Percentiles rank a stretch among this genome's conserved stretches.
Conservation (phyloP, 352 stramenopile species). For the Globisporangium spinosum region DNA sequence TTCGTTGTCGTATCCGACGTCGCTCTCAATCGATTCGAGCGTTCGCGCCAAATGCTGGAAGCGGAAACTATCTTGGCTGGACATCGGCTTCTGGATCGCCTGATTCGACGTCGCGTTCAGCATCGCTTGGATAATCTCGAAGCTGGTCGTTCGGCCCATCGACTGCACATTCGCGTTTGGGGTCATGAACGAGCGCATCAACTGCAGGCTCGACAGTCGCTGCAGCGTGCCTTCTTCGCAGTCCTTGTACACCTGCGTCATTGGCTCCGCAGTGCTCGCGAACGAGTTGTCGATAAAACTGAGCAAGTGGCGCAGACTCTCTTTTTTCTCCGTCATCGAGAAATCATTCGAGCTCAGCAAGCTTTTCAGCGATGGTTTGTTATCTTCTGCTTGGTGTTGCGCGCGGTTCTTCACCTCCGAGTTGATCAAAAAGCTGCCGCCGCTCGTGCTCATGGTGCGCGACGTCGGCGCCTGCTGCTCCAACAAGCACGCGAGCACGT, state of each 20-base stretch:
- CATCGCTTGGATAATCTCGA: constrained; percentile 87
- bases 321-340: constrained; percentile 84
- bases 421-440: constrained; percentile 51
- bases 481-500: constrained; percentile 69
- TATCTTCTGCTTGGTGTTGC: constrained; percentile 23
- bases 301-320: constrained; percentile 73
- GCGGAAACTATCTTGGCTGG: constrained; percentile 81
- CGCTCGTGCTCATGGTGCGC: constrained; percentile 42
- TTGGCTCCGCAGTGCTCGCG: constrained; percentile 63
- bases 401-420: constrained; percentile 49
- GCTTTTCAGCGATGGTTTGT: constrained; percentile 70
- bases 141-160: constrained; percentile 81
- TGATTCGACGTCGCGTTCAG: constrained; percentile 83
- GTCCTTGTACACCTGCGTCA: constrained; percentile 83
- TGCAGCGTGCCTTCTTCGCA: constrained; percentile 64
- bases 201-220: constrained; percentile 69
- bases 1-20: constrained; percentile 81
- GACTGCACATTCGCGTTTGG: constrained; percentile 24
- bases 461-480: constrained; percentile 59
- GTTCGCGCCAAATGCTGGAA: constrained; percentile 80
- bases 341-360: constrained; percentile 82
- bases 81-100: constrained; percentile 85
- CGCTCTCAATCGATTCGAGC: constrained; percentile 77
- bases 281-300: constrained; percentile 86
- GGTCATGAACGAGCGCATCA: constrained; percentile 78